Base-by-base conservation (phyloP, 1,284 basidiomycete genomes). In the Lignosus rhinocerotis region DNA sequence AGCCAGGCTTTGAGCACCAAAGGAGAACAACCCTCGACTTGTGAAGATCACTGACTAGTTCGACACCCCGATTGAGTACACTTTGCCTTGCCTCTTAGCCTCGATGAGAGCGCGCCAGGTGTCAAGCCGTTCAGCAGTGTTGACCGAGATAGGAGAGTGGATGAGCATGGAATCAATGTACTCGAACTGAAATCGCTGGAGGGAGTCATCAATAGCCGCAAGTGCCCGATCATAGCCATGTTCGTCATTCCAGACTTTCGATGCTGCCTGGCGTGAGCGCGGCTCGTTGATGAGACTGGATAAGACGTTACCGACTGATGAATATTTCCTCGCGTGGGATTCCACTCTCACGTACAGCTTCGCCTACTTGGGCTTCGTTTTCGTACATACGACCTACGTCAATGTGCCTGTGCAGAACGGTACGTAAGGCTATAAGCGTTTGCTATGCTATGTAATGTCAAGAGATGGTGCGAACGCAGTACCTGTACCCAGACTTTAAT, bases 311-410 rank as follows among this genome's bases (percentile, higher is more conserved):
- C 81, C 63, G 66, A 89, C 90, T 91, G 67, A 94, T 80, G 73
- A 87, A 92, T 21, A 92, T 64, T 7, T 88, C 79, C 10, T 75
- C 75, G 60, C 87, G 74, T 0, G 74, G 67, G 6, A 88, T 55
- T 1, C 80, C 80, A 53, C 80, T 82, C 56, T 82, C 78, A 19
- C 73, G 74, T 7, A 91, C 71, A 1, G 87, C 88, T 34, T 77
- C 72, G 7, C 87, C 84, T 17, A 87, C 85, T 25, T 79, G 73
- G 0, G 79, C 78, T 69, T 94, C 92, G 67, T 94, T 94, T 46
- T 75, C 74, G 72, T 94, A 94, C n/a, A 77, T 77, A 62, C 90
- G 86, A 0, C 91, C 91, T 1, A 85, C 82, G 68, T 92, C 89
- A 51, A 90, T 73, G 62, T 89, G 88, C 59, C 86, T 82, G 2